Evolutionary conservation across 768 basidiomycete species (phyloP), one percentile per base, ranked within the genome.

Genomic region (Tylopilus sp.): DNA sequence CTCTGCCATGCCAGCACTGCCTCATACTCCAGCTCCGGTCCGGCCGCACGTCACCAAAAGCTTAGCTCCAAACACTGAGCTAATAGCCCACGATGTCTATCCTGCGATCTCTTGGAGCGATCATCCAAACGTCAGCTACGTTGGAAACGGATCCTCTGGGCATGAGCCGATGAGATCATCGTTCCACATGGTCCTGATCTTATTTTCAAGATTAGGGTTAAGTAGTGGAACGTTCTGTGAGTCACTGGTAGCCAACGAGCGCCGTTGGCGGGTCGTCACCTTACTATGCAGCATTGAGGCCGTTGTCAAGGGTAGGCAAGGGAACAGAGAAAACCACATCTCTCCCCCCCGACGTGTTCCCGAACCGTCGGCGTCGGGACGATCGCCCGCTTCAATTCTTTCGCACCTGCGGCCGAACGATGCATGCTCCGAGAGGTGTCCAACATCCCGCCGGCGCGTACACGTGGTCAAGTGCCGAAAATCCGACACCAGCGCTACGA

Each of bases 231-330:
- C 24, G n/a, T 28, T 28, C 26, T 5, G 9, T 4, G 26, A 10
- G 7, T 8, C 16, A 16, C 16, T 22, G 7, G 24, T 14, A 7
- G 14, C 17, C 14, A 5, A 43, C 7, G 28, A n/a, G 30, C 13
- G 45, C 22, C 5, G 38, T 42, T 36, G 56, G 47, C 22, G 16
- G 38, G 61, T 63, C 55, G 48, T 25, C 33, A 45, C 48, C 48
- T 21, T n/a, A 11, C 22, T 42, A 31, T 45, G 33, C 24, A 49
- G 8, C 57, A 58, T 52, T 6, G n/a, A 9, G 37, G 36, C 21
- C 30, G n/a, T 22, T 24, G 14, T 16, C 36, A 30, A n/a, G 28
- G 26, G 29, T 50, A 31, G 24, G 16, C 49, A 50, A 45, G 55
- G 55, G 14, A 56, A 53, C 45, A 13, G 30, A 12, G 44, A 45